Percentiles rank a stretch among this genome's conserved stretches.
phyloP scores from a whole-genome alignment of 163 green algal genomes.

The Botryococcus braunii region DNA sequence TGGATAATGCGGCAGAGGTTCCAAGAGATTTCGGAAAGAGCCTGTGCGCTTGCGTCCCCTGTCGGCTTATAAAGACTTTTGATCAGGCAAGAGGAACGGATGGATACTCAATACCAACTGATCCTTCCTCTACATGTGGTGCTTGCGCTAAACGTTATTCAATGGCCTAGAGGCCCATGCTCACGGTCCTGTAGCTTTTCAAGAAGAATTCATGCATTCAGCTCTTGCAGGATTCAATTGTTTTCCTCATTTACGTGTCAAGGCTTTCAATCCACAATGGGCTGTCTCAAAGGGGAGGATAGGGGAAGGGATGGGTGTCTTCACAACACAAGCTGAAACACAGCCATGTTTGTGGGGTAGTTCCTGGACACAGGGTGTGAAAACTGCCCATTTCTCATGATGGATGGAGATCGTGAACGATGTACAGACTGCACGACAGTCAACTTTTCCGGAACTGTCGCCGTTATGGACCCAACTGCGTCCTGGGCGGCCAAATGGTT shows the following conservation, averaged over 20 bases:
- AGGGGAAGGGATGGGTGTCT: not conserved
- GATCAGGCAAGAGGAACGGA: conserved; percentile 40
- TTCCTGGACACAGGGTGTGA: conserved; percentile 65
- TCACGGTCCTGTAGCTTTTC: not conserved
- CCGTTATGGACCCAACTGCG: conserved; percentile 51
- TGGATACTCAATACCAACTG: not conserved
- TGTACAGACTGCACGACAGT: conserved; percentile 66
- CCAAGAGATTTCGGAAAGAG: conserved; percentile 38
- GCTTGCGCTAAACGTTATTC: not conserved
- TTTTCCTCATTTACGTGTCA: no score
- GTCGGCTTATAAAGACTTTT: conserved; percentile 54
- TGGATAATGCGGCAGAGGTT: conserved; percentile 6
- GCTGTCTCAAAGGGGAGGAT: not conserved
- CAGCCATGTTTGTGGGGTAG: conserved; percentile 18
- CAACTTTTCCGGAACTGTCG: conserved; percentile 65
- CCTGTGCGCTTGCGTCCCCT: conserved; percentile 51
- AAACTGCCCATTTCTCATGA: conserved; percentile 65
- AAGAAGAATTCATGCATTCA: not conserved
- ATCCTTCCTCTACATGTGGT: not conserved
- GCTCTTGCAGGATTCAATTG: not conserved
- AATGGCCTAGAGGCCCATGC: not conserved
- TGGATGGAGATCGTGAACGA: conserved; percentile 50
- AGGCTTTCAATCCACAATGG: not conserved
- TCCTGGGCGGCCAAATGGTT: conserved; percentile 68
- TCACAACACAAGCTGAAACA: not conserved